Percentiles rank a stretch among this genome's conserved stretches.
phyloP scores from a whole-genome alignment of 192 early-diverging fungal genomes.

The Ambispora gerdemannii region DNA sequence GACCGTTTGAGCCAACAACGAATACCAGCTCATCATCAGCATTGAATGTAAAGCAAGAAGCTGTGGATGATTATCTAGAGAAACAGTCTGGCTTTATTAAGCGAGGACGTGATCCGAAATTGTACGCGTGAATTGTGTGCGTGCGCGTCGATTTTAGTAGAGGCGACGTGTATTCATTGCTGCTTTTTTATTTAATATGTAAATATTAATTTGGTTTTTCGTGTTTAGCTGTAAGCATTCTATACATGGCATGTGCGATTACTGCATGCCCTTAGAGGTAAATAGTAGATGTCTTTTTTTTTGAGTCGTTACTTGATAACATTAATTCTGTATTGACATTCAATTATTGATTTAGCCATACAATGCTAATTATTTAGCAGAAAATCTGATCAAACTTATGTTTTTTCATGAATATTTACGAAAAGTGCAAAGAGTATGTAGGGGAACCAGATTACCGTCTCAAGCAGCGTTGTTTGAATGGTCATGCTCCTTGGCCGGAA shows the following conservation, averaged over 20 bases:
- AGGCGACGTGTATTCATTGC: slow-evolving; percentile 8
- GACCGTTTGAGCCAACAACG: slow-evolving; percentile 32
- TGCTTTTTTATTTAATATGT: slow-evolving; percentile 35
- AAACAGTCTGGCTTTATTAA: slow-evolving; percentile 81
- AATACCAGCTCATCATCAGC: background rate
- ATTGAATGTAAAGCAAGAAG: slow-evolving; percentile 53
- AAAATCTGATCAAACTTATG: slow-evolving; percentile 96
- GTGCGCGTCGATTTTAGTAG: background rate
- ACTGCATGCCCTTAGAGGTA: slow-evolving; percentile 84
- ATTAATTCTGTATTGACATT: background rate
- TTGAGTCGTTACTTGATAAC: background rate
- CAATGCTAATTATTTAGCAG: slow-evolving; percentile 79
- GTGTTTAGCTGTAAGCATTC: slow-evolving; percentile 72
- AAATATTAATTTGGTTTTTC: too few species aligned
- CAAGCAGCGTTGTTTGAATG: slow-evolving; percentile 70
- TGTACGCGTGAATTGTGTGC: slow-evolving; percentile 52
- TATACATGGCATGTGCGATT: slow-evolving; percentile 85
- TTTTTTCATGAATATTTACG: slow-evolving; percentile 91
- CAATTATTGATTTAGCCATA: slow-evolving; percentile 58
- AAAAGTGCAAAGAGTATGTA: slow-evolving; percentile 63
- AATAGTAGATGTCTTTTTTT: background rate
- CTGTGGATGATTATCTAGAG: slow-evolving; percentile 78
- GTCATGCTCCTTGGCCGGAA: slow-evolving; percentile 87
- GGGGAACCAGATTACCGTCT: slow-evolving; percentile 83
- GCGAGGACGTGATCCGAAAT: slow-evolving; percentile 69